These are phyloP conservation scores for Eudorina sp. DNA, from an alignment of 139 green algal species.

Conservation along the genomic window DNA sequence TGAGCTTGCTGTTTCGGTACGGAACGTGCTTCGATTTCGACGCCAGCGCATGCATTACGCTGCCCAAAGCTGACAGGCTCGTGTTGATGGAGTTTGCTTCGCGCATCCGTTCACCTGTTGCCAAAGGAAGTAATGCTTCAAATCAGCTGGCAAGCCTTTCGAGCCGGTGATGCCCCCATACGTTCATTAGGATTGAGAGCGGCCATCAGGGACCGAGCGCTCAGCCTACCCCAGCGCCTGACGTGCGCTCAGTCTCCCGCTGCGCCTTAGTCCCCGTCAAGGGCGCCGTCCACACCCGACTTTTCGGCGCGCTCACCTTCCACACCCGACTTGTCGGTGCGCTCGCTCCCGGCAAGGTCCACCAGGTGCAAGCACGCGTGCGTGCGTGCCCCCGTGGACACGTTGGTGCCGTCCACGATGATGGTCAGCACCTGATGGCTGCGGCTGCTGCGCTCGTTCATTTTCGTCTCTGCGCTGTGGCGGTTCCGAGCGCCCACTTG, in stretches of 20 bases:
- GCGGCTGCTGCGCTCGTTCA: constrained; percentile 89
- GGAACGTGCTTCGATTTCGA: constrained; percentile 84
- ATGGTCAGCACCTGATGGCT: constrained; percentile 76
- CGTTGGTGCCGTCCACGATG: constrained; percentile 73
- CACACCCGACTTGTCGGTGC: constrained; percentile 72
- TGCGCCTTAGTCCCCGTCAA: no score
- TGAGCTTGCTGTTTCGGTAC: constrained; percentile 95
- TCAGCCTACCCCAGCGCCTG: no score
- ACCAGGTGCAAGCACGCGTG: constrained; percentile 84
- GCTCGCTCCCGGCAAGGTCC: constrained; percentile 87
- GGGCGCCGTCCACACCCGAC: background rate
- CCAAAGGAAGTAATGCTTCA: background rate
- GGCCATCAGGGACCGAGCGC: no score
- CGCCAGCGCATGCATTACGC: constrained; percentile 88
- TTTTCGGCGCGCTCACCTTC: constrained; percentile 22
- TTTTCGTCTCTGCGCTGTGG: constrained; percentile 85
- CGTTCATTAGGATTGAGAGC: no score
- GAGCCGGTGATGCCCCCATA: no score
- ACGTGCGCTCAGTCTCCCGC: no score
- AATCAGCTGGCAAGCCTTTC: no score
- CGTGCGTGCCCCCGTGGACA: constrained; percentile 59
- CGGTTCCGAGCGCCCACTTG: constrained; percentile 71
- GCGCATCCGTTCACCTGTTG: constrained; percentile 80
- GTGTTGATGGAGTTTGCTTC: constrained; percentile 93
- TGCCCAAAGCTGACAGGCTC: constrained; percentile 81